A percentile compares a stretch with the other conserved stretches of the same genome.
Conservation (phyloP, 306 rosid genomes). For the Vigna reflexopilosa region DNA sequence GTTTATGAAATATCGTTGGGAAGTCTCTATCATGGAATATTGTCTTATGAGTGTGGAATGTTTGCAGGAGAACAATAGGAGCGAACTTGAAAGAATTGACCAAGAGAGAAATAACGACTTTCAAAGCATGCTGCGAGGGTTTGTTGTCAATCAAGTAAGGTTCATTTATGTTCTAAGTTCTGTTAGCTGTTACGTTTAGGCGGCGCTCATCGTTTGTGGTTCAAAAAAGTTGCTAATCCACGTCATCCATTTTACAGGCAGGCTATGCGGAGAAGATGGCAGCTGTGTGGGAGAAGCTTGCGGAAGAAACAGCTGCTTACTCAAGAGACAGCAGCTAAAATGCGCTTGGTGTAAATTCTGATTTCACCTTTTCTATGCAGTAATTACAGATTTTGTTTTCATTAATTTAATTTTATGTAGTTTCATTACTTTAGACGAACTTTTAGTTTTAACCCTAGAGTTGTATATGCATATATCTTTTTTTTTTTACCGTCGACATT, state of each 20-base stretch:
- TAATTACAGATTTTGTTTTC: slow-evolving; percentile 31
- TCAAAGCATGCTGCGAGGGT: slow-evolving; percentile 53
- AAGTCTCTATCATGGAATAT: slow-evolving; percentile 28
- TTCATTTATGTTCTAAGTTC: slow-evolving; percentile 15
- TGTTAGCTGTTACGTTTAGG: not conserved
- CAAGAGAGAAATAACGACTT: slow-evolving; percentile 52
- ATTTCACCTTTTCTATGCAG: slow-evolving; percentile 20
- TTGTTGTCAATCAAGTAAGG: slow-evolving; percentile 54
- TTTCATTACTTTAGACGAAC: not conserved
- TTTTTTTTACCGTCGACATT: not conserved
- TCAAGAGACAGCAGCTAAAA: slow-evolving; percentile 59
- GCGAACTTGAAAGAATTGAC: slow-evolving; percentile 58
- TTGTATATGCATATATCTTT: slow-evolving; percentile 29
- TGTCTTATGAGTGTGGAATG: slow-evolving; percentile 10
- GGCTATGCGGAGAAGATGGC: slow-evolving; percentile 90
- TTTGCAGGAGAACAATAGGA: slow-evolving; percentile 54
- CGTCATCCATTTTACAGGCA: slow-evolving; percentile 53
- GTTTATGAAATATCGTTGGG: not conserved
- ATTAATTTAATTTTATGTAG: slow-evolving; percentile 19
- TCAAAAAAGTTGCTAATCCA: slow-evolving; percentile 28
- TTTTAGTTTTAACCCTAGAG: slow-evolving; percentile 34
- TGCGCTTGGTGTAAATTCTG: slow-evolving; percentile 56
- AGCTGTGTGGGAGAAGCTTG: slow-evolving; percentile 82
- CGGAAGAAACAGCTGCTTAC: slow-evolving; percentile 74
- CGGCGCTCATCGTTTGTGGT: slow-evolving; percentile 27